A percentile compares a stretch with the other conserved stretches of the same genome.
Evolutionary conservation across 2,329 filamentous ascomycete genomes (phyloP).

Genomic region (Rachicladosporium sp.): DNA sequence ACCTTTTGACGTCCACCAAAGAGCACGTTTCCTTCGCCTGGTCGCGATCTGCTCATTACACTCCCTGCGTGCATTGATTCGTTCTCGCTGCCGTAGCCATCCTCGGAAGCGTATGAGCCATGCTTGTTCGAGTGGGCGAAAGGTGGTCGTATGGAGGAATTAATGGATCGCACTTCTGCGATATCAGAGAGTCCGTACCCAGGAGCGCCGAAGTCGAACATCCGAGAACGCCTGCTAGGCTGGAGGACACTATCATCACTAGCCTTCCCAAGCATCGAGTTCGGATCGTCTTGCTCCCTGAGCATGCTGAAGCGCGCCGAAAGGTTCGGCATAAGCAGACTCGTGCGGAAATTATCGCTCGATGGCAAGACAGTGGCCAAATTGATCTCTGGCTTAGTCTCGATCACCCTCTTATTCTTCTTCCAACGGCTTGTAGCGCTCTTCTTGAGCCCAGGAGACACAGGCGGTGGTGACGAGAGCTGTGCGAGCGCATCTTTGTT

Average conservation of each 20-base stretch:
- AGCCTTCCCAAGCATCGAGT: slow-evolving; percentile 79
- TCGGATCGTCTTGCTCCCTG: slow-evolving; percentile 84
- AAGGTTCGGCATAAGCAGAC: slow-evolving; percentile 86
- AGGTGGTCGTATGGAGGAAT: slow-evolving; percentile 47
- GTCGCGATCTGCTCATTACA: slow-evolving; percentile 74
- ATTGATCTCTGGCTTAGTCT: slow-evolving; percentile 56
- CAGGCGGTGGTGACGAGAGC: slow-evolving; percentile 4
- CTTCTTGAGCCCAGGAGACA: slow-evolving; percentile 19
- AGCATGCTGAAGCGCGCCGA: slow-evolving; percentile 96
- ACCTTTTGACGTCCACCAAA: slow-evolving; percentile 96
- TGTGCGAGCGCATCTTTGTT: slow-evolving; percentile 1
- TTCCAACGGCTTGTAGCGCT: slow-evolving; percentile 25
- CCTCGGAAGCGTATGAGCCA: slow-evolving; percentile 53
- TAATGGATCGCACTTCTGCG: slow-evolving; percentile 76
- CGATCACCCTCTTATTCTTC: slow-evolving; percentile 37
- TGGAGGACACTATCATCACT: slow-evolving; percentile 88
- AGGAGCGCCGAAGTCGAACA: slow-evolving; percentile 56
- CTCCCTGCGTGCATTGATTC: slow-evolving; percentile 50
- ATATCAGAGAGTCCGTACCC: slow-evolving; percentile 60
- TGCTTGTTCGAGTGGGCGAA: slow-evolving; percentile 45
- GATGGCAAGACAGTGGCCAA: slow-evolving; percentile 63
- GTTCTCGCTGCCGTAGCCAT: slow-evolving; percentile 50
- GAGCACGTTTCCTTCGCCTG: slow-evolving; percentile 77
- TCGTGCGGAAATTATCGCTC: slow-evolving; percentile 84
- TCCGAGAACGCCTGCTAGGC: slow-evolving; percentile 65